Percentiles rank a stretch among this genome's conserved stretches.
These are phyloP conservation scores for Pyrus communis DNA, from an alignment of 306 rosid species.

Conservation along the genomic window DNA sequence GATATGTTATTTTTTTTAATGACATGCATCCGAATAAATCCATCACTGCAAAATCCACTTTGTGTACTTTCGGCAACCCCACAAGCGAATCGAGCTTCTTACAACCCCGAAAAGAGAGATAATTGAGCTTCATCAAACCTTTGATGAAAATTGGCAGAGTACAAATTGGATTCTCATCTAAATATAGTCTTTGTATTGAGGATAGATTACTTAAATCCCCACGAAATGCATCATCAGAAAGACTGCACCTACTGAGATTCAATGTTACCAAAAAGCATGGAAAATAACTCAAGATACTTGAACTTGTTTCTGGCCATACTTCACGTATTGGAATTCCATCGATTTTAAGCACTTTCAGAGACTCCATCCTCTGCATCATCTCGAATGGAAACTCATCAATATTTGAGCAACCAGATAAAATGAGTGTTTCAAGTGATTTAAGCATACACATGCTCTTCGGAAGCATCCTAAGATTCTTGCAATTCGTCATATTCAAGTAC, in stretches of 20 bases:
- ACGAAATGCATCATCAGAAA: not conserved
- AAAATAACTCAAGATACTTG: not conserved
- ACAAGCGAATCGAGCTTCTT: not conserved
- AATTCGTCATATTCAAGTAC: not conserved
- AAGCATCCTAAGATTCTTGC: not conserved
- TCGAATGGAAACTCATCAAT: not conserved
- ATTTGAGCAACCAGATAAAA: not conserved
- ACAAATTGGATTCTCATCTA: not conserved
- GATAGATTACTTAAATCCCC: not conserved
- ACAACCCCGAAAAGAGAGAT: accelerated
- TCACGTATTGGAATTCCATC: not conserved
- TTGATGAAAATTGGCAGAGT: not conserved
- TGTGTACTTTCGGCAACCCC: not conserved
- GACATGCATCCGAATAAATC: not conserved
- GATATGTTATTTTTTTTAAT: not conserved
- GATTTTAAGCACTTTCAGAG: not conserved
- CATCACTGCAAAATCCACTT: accelerated
- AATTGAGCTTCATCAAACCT: not conserved
- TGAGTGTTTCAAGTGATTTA: not conserved
- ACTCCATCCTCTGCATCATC: not conserved
- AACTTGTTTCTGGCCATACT: not conserved
- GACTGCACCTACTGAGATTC: not conserved
- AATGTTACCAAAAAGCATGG: not conserved
- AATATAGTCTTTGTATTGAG: not conserved
- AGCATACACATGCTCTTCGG: not conserved